Conservation (phyloP, 2,329 filamentous ascomycete genomes). For the Penicillium sp. region DNA sequence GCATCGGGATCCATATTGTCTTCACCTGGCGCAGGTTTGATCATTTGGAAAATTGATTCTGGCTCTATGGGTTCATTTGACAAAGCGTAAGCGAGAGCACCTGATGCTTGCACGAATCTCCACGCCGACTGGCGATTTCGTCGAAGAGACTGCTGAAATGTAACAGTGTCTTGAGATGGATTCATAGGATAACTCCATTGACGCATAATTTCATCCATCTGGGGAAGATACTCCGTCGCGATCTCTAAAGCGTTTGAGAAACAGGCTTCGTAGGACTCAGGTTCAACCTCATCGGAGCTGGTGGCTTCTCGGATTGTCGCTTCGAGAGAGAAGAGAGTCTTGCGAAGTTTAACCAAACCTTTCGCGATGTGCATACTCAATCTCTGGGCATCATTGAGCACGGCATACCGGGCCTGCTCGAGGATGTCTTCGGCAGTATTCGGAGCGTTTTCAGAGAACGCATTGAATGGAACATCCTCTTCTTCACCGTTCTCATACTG, state of each 20-base stretch:
- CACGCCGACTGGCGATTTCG: slow-evolving; percentile 58
- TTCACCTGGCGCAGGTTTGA: slow-evolving; percentile 51
- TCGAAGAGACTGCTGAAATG: slow-evolving; percentile 58
- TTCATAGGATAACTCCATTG: slow-evolving; percentile 63
- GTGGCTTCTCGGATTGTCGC: slow-evolving; percentile 33
- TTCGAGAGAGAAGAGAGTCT: slow-evolving; percentile 57
- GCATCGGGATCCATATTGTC: slow-evolving; percentile 45
- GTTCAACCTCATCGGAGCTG: slow-evolving; percentile 27
- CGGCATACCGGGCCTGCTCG: slow-evolving; percentile 46
- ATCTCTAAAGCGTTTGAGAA: slow-evolving; percentile 48
- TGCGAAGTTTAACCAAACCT: slow-evolving; percentile 56
- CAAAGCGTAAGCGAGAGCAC: slow-evolving; percentile 58
- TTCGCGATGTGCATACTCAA: slow-evolving; percentile 59
- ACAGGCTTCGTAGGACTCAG: slow-evolving; percentile 36
- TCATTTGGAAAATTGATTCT: slow-evolving; percentile 47
- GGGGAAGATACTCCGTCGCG: slow-evolving; percentile 51
- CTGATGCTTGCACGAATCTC: slow-evolving; percentile 64
- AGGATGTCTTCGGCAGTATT: slow-evolving; percentile 36
- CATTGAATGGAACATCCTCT: slow-evolving; percentile 57
- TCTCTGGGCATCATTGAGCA: slow-evolving; percentile 55
- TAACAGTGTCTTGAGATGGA: slow-evolving; percentile 55
- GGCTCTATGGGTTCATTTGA: slow-evolving; percentile 54
- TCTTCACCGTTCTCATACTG: slow-evolving; percentile 63
- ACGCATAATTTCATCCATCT: slow-evolving; percentile 59
- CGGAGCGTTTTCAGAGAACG: slow-evolving; percentile 26